phyloP scores from a whole-genome alignment of 257 asterid species.

The Jacaranda copaia region DNA sequence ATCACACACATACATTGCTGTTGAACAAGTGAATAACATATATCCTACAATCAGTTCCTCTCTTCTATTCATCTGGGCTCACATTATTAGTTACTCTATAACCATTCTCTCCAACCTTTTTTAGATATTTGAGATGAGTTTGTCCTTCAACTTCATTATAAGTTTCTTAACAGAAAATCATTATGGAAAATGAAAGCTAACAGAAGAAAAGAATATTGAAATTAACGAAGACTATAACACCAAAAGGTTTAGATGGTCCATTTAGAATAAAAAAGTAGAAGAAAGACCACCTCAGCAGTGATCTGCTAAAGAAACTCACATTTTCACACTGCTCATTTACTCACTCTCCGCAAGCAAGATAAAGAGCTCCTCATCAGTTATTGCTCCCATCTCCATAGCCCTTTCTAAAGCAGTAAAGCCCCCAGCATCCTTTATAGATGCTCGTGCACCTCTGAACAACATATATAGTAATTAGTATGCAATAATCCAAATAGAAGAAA shows the following conservation, averaged over 20 bases:
- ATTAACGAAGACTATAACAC: background rate
- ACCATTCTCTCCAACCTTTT: background rate
- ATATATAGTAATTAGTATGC: background rate
- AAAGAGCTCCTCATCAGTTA: constrained; percentile 90
- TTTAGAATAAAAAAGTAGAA: background rate
- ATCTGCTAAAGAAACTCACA: constrained; percentile 30
- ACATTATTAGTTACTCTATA: background rate
- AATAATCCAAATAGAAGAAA: constrained; percentile 20
- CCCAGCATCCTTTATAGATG: constrained; percentile 77
- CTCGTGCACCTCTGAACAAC: constrained; percentile 81
- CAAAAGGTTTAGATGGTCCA: background rate
- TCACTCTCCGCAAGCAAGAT: constrained; percentile 83
- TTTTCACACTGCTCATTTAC: constrained; percentile 44
- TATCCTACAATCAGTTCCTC: background rate
- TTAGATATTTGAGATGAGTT: background rate
- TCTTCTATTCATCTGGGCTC: background rate
- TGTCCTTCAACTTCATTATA: background rate
- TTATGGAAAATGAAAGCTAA: background rate
- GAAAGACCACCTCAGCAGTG: constrained; percentile 1
- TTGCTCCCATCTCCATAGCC: constrained; percentile 98
- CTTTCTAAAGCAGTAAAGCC: constrained; percentile 83
- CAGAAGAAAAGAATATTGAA: background rate
- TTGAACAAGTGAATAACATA: background rate
- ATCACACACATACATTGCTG: background rate
- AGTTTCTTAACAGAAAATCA: background rate